Evolutionary conservation across 345 rosid genomes (phyloP).

Genomic region (Anacardium occidentale): DNA sequence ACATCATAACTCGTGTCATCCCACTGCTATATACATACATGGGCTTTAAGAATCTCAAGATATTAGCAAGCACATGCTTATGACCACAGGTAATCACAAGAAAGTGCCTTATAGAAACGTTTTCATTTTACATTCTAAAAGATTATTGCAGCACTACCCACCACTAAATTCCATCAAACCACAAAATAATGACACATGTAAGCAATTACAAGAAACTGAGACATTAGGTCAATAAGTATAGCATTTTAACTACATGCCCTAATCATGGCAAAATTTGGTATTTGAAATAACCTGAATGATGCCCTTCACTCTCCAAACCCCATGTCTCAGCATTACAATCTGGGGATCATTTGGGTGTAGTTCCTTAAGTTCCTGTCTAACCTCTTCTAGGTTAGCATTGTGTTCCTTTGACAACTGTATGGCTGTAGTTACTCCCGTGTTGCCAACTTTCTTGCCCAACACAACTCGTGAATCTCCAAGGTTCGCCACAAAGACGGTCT

Average conservation of each 20-base stretch:
- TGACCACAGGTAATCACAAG: not conserved
- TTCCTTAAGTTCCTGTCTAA: constrained; percentile 79
- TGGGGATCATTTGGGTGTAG: constrained; percentile 84
- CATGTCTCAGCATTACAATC: constrained; percentile 78
- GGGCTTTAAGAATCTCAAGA: not conserved
- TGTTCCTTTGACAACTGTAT: constrained; percentile 84
- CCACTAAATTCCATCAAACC: not conserved
- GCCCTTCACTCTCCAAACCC: constrained; percentile 97
- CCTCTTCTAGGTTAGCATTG: constrained; percentile 75
- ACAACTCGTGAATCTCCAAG: constrained; percentile 87
- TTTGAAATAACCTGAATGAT: constrained; percentile 67
- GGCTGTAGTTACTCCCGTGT: constrained; percentile 66
- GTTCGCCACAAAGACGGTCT: constrained; percentile 81
- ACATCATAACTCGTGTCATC: not conserved
- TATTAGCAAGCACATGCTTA: not conserved
- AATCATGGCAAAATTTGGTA: constrained; percentile 6
- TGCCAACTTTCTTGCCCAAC: constrained; percentile 78
- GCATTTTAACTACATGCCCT: constrained; percentile 6
- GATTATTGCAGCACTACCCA: not conserved
- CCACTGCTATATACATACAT: not conserved
- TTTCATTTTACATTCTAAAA: constrained; percentile 6
- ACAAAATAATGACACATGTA: not conserved
- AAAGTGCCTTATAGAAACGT: not conserved
- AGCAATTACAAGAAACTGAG: not conserved
- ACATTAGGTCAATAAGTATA: not conserved